Conservation (phyloP, 768 basidiomycete genomes). For the Pleurotus giganteus region DNA sequence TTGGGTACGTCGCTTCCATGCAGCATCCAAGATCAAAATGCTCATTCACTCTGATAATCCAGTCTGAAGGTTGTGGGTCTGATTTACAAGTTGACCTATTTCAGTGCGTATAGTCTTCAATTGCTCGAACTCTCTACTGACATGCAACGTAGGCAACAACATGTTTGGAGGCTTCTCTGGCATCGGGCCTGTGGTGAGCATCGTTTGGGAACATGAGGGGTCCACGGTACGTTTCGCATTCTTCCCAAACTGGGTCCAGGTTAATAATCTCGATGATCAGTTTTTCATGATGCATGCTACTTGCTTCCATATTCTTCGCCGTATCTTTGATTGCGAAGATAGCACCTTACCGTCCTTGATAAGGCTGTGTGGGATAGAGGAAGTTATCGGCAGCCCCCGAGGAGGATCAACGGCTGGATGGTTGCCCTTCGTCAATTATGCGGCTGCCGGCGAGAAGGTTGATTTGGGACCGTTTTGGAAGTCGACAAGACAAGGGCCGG, state of each 20-base stretch:
- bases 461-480: slow-evolving; percentile 22
- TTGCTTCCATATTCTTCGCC: slow-evolving; percentile 21
- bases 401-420: slow-evolving; percentile 16
- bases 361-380: slow-evolving; percentile 17
- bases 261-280: not conserved
- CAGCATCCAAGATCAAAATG: not conserved
- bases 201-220: slow-evolving; percentile 14
- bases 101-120: slow-evolving; percentile 3
- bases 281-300: slow-evolving; percentile 16
- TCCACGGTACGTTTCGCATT: slow-evolving; percentile 11
- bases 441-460: slow-evolving; percentile 17
- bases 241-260: not conserved
- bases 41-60: not conserved
- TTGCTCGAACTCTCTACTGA: not conserved
- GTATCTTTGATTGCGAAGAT: slow-evolving; percentile 14
- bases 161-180: slow-evolving; percentile 3
- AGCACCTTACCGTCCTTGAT: slow-evolving; percentile 3
- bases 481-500: not conserved
- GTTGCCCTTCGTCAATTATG: slow-evolving; percentile 18
- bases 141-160: not conserved
- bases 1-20: slow-evolving; percentile 8
- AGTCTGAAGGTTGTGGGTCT: not conserved
- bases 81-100: not conserved
- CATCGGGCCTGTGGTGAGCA: slow-evolving; percentile 2
- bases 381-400: slow-evolving; percentile 20